Evolutionary conservation across 202 grass and related monocot species (phyloP), one percentile per base, ranked within the genome.

Genomic region (Tripidium arundinaceum): DNA sequence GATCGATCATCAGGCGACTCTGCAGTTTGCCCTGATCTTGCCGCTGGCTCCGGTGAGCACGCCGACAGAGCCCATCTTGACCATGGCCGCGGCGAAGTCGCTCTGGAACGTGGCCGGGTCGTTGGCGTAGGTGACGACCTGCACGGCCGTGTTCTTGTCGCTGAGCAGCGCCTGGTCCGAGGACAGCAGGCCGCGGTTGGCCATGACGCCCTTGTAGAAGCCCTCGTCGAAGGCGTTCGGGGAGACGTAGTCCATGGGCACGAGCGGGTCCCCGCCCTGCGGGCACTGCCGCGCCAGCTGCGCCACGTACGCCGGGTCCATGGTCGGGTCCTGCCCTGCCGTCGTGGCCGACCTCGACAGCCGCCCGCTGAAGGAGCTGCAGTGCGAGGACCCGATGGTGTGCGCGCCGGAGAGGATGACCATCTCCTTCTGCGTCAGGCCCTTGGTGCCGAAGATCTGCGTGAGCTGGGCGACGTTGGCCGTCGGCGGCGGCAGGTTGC

Each of bases 381-480:
- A 97, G 89, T 97, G 89, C 39, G 91, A 93, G 11, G 57, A 37
- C 24, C 94, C 94, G 61, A 97, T 93, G 54, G 90, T 91, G 83
- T 95, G 92, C 37, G 92, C 89, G 5, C 92, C 92, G 7, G 94
- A 97, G 15, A 97, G 91, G 2, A 79, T 86, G 2, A 97, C 85
- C 83, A 92, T 81, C 8, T 94, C 91, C 65, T 82, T 75, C 84
- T 97, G 89, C 62, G 42, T 88, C 2, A 97, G 86, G 6, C 85
- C 89, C 86, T 97, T 97, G 74, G 26, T 28, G 36, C 78, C 59
- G 68, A 97, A 97, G 22, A 79, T 87, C 75, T 83, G 34, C 8
- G 81, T 89, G 16, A 94, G 77, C 79, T 89, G 89, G 7, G 67
- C 67, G 11, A 94, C 85, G 62, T 72, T 70, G 8, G 85, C 82